Conservation (phyloP, 805 yeast genomes). For the Yamadazyma ubonensis region DNA sequence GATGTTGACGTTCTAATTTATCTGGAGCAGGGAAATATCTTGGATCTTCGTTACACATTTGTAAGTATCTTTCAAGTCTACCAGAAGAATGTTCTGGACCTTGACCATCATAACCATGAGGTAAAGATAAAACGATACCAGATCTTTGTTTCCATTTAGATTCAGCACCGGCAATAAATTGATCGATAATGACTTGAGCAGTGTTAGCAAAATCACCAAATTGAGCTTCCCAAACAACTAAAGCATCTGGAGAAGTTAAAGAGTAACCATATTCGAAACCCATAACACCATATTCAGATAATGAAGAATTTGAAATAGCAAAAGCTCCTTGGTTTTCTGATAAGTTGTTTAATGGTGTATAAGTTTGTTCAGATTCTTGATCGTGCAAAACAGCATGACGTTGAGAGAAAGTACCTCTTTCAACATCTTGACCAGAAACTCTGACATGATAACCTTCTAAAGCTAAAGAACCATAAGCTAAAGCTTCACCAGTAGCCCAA, state of each 20-base stretch:
- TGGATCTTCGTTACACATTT: constrained; percentile 93
- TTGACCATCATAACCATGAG: constrained; percentile 99
- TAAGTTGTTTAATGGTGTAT: constrained; percentile 82
- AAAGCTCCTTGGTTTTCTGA: constrained; percentile 82
- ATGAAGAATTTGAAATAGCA: constrained; percentile 87
- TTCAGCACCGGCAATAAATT: constrained; percentile 95
- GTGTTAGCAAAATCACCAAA: constrained; percentile 99
- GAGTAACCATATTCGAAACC: constrained; percentile 99
- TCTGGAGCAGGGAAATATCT: constrained; percentile 88
- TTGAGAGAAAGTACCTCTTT: constrained; percentile 99
- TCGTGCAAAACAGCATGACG: constrained; percentile 98
- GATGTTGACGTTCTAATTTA: constrained; percentile 94
- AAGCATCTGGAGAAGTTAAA: constrained; percentile 93
- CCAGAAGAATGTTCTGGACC: constrained; percentile 99
- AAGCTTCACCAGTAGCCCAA: constrained; percentile 99
- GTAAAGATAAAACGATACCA: constrained; percentile 90
- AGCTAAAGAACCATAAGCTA: constrained; percentile 91
- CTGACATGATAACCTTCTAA: constrained; percentile 95
- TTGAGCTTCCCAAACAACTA: constrained; percentile 99
- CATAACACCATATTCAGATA: constrained; percentile 98
- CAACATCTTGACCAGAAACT: constrained; percentile 99
- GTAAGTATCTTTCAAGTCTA: constrained; percentile 94
- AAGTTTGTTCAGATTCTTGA: constrained; percentile 78
- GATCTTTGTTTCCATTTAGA: constrained; percentile 99
- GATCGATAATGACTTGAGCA: constrained; percentile 96